Evolutionary conservation across 768 basidiomycete species (phyloP), one percentile per base, ranked within the genome.

Genomic region (Leccinellum albellum): DNA sequence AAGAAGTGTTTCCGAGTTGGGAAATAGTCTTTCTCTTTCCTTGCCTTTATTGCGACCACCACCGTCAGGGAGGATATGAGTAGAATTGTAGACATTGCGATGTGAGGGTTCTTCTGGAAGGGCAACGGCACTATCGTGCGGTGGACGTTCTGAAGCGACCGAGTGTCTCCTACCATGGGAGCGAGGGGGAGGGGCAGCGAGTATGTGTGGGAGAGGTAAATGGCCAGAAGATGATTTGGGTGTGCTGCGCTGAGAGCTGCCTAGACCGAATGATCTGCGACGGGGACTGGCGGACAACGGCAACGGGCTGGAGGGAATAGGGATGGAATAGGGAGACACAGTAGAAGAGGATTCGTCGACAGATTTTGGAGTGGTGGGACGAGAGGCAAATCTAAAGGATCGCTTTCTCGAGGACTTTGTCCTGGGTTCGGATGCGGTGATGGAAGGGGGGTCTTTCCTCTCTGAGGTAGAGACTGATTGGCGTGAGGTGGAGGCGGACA

Each of bases 221-320:
- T 72, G 55, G 0, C 53, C 51, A 9, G 70, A 53, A 15, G 70
- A 72, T 15, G 72, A 69, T 54, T 67, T 72, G 12, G 70, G 72
- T 4, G 70, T 65, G 52, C 52, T 61, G 40, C 61, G 63, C 20
- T 70, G 72, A 31, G 72, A 68, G 44, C 26, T 52, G 6, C 56
- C 65, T 52, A 73, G 57, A 51, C 70, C 70, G 20, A 72, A 72
- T 1, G 70, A 72, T 20, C 71, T 59, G 14, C 72, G 69, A 50
- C 70, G 72, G 17, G 70, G 70, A 29, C 72, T 72, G 21, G 72
- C 70, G 6, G 70, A 70, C 48, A 72, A 53, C n/a, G 70, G 70
- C 0, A 73, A 51, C 0, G 70, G 70, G 15, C 54, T 67, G 8
- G 70, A 72, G 12, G 70, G 70, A 50, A 65, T 37, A 15, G 70